These are phyloP conservation scores for Papiliotrema fonsecae DNA, from an alignment of 1,284 basidiomycete genomes.

Conservation along the genomic window DNA sequence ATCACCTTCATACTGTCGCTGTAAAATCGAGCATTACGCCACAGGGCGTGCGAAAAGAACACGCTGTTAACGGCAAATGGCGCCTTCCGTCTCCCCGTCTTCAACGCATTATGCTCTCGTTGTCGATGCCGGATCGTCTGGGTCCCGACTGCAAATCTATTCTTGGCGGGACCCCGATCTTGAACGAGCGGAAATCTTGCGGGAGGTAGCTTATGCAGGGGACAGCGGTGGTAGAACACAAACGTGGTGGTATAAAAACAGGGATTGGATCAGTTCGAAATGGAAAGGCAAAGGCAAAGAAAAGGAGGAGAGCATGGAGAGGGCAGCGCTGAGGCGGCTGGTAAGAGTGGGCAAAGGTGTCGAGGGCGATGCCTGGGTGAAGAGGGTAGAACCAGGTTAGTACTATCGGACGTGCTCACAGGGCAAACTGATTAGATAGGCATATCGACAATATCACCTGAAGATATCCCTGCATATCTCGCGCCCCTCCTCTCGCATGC, in stretches of 20 bases:
- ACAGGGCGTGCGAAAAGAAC: too few relatives aligned
- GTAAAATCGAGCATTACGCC: too few relatives aligned
- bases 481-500: constrained; percentile 80
- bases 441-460: constrained; percentile 71
- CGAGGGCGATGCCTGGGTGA: constrained; percentile 75
- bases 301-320: constrained; percentile 36
- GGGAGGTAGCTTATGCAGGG: constrained; percentile 29
- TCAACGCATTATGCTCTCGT: constrained; percentile 88
- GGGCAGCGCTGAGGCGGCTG: constrained; percentile 51
- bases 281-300: constrained; percentile 39
- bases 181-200: constrained; percentile 47
- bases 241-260: constrained; percentile 38
- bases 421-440: constrained; percentile 54
- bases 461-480: constrained; percentile 69
- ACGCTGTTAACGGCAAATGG: constrained; percentile 34
- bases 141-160: constrained; percentile 93
- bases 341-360: constrained; percentile 91
- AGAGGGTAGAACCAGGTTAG: constrained; percentile 89
- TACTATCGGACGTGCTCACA: neutral
- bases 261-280: constrained; percentile 21
- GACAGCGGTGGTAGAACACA: constrained; percentile 2
- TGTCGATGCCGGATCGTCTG: constrained; percentile 96
- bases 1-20: too few relatives aligned
- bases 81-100: constrained; percentile 43
- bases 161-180: constrained; percentile 83